phyloP scores from a whole-genome alignment of 495 filamentous ascomycete genomes.

The Annulohypoxylon stygium region DNA sequence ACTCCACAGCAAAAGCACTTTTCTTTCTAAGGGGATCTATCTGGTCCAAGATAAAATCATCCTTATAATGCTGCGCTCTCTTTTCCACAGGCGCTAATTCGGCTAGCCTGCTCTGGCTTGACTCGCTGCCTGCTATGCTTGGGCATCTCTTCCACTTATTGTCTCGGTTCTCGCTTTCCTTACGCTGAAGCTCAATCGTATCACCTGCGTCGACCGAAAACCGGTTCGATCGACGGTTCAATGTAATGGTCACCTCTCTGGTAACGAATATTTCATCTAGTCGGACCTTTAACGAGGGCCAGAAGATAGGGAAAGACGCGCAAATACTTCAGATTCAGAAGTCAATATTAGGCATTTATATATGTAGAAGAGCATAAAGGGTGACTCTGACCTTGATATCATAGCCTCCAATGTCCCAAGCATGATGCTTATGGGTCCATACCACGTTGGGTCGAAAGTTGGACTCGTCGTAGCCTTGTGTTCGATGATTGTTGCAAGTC shows the following conservation, averaged over 20 bases:
- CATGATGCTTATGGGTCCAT: conserved; percentile 47
- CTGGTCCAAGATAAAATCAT: conserved; percentile 41
- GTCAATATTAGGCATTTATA: background rate
- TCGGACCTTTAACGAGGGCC: conserved; percentile 44
- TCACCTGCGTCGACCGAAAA: conserved; percentile 33
- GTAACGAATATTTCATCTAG: conserved; percentile 54
- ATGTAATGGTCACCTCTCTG: conserved; percentile 47
- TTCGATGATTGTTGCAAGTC: conserved; percentile 49
- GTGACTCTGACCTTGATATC: conserved; percentile 24
- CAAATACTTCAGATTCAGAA: conserved; percentile 42
- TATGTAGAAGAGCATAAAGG: background rate
- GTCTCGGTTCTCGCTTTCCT: conserved; percentile 16
- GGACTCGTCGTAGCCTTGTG: conserved; percentile 45
- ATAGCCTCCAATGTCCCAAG: conserved; percentile 49
- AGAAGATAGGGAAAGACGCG: conserved; percentile 54
- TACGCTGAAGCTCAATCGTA: conserved; percentile 33
- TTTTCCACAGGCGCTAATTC: conserved; percentile 28
- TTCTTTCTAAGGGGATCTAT: conserved; percentile 39
- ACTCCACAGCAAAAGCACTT: conserved; percentile 28
- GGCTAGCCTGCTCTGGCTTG: conserved; percentile 34
- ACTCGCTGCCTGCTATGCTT: conserved; percentile 41
- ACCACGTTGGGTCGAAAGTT: conserved; percentile 53
- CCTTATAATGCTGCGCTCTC: conserved; percentile 34
- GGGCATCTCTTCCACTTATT: conserved; percentile 40
- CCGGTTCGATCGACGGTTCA: conserved; percentile 29